phyloP scores from a whole-genome alignment of 1,284 basidiomycete genomes.

The Leccinum ponderosum region DNA sequence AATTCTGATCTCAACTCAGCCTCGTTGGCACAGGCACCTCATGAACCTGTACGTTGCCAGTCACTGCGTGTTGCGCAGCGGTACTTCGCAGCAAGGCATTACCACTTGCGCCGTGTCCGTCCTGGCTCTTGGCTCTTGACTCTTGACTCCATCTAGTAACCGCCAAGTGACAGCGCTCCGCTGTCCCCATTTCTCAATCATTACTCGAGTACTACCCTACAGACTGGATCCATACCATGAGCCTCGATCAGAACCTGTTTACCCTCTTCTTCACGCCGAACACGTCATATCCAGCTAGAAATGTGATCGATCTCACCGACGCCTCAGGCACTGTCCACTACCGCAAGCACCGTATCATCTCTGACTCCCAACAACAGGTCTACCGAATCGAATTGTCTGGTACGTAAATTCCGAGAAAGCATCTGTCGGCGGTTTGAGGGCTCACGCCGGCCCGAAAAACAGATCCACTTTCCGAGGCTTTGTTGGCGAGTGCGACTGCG shows the following conservation, averaged over 20 bases:
- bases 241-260: conserved; percentile 78
- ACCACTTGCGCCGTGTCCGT: background rate
- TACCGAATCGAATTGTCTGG: conserved; percentile 70
- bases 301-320: conserved; percentile 66
- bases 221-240: conserved; percentile 46
- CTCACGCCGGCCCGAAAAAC: background rate
- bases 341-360: conserved; percentile 58
- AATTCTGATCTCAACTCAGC: background rate
- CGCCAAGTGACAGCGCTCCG: background rate
- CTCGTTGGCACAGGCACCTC: background rate
- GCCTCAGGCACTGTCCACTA: conserved; percentile 64
- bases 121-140: background rate
- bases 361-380: conserved; percentile 31
- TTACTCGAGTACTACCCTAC: background rate
- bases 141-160: background rate
- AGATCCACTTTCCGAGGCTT: conserved; percentile 69
- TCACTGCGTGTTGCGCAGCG: background rate
- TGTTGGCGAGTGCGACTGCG: conserved; percentile 64
- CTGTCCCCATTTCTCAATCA: background rate
- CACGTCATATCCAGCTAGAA: conserved; percentile 49
- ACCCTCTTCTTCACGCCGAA: conserved; percentile 65
- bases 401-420: conserved; percentile 32
- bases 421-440: background rate
- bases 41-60: background rate
- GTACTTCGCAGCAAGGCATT: background rate